A percentile compares a stretch with the other conserved stretches of the same genome.
phyloP scores from a whole-genome alignment of 2,329 filamentous ascomycete genomes.

The Colletotrichum paranaense region DNA sequence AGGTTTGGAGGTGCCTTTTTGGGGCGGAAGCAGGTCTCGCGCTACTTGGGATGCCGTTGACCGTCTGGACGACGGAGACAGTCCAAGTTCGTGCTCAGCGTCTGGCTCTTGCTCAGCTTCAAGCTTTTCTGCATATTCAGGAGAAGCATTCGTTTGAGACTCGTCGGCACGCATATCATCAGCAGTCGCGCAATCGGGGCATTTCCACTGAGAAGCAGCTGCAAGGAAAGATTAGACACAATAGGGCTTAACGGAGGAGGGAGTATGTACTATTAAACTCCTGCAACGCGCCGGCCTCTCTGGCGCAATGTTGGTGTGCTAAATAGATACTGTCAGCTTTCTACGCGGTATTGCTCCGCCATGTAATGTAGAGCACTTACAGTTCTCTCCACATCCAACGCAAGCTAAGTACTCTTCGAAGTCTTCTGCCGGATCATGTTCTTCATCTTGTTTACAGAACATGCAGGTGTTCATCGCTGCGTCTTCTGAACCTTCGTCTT shows the following conservation, averaged over 20 bases:
- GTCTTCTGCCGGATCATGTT: conserved; percentile 83
- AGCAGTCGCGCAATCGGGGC: conserved; percentile 55
- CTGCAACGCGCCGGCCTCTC: conserved; percentile 68
- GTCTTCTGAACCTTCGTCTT: conserved; percentile 64
- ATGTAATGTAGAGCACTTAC: conserved; percentile 64
- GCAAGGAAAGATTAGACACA: background rate
- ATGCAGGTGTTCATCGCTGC: conserved; percentile 64
- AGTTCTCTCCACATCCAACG: conserved; percentile 81
- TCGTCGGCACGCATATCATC: background rate
- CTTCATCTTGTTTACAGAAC: conserved; percentile 86
- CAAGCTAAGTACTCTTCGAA: conserved; percentile 85
- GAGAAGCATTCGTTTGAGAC: background rate
- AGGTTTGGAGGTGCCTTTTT: conserved; percentile 71
- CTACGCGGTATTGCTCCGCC: background rate
- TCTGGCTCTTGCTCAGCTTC: conserved; percentile 1
- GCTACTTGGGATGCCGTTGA: conserved; percentile 74
- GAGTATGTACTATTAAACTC: conserved; percentile 62
- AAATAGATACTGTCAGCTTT: conserved; percentile 55
- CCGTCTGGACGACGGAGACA: conserved; percentile 57
- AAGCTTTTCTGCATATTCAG: background rate
- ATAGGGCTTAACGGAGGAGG: conserved; percentile 7
- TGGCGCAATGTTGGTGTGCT: conserved; percentile 94
- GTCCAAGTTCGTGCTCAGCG: background rate
- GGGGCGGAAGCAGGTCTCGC: conserved; percentile 77
- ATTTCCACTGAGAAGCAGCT: conserved; percentile 62